Percentiles rank a stretch among this genome's conserved stretches.
Evolutionary conservation across 495 filamentous ascomycete species (phyloP).

Genomic region (Thozetella sp.): DNA sequence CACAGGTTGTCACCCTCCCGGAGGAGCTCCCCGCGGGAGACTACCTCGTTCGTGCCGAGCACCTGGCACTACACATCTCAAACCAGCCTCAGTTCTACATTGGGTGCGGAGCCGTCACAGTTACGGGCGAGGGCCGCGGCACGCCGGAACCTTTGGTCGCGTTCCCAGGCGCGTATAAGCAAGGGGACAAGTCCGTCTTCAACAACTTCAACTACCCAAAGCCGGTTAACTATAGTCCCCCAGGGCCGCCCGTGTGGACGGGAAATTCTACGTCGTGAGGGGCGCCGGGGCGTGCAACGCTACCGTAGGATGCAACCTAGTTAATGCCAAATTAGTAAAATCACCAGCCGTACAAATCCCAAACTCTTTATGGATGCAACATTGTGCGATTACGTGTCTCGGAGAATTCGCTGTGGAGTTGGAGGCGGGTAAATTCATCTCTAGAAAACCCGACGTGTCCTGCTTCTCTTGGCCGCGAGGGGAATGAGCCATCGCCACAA

Average conservation of each 20-base stretch:
- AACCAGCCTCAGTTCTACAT: conserved; percentile 44
- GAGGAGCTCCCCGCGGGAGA: conserved; percentile 34
- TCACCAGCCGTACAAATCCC: too few species aligned
- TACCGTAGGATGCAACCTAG: too few species aligned
- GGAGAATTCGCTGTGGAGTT: too few species aligned
- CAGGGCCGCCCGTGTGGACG: conserved; percentile 14
- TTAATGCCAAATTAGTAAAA: too few species aligned
- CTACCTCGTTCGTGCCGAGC: conserved; percentile 55
- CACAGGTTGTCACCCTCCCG: conserved; percentile 1
- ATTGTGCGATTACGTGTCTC: too few species aligned
- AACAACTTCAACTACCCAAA: conserved; percentile 13
- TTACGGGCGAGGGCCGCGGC: conserved; percentile 30
- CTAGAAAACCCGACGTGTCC: too few species aligned
- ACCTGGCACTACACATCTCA: conserved; percentile 46
- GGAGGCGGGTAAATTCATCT: too few species aligned
- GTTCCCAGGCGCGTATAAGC: conserved; percentile 31
- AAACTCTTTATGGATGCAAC: too few species aligned
- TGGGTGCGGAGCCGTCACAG: conserved; percentile 27
- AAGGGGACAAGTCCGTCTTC: conserved; percentile 13
- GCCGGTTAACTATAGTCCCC: conserved; percentile 11
- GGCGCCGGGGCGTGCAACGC: neutral
- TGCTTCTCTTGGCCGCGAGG: too few species aligned
- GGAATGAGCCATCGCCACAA: too few species aligned
- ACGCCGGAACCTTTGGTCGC: conserved; percentile 24
- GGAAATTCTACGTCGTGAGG: conserved; percentile 15